Conservation (phyloP, 805 yeast species). For the Lipomyces chichibuensis region DNA sequence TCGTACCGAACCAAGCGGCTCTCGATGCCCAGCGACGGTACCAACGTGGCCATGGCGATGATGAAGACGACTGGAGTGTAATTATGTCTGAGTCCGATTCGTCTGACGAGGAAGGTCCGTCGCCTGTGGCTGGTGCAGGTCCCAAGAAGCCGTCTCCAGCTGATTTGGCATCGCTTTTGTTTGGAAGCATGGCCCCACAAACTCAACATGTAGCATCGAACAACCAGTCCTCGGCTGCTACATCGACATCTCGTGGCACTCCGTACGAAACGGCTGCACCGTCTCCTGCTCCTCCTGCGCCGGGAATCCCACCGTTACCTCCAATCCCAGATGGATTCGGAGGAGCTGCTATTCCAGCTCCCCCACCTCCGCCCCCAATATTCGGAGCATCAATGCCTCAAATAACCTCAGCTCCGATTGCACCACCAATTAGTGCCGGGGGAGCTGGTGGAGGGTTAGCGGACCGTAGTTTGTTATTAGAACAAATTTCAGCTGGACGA, state of each 20-base stretch:
- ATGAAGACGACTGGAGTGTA: conserved; percentile 45
- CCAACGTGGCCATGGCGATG: conserved; percentile 43
- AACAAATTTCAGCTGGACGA: conserved; percentile 60
- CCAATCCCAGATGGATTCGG: conserved; percentile 44
- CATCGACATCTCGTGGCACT: conserved; percentile 43
- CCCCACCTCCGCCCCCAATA: conserved; percentile 47
- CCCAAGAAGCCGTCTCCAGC: conserved; percentile 46
- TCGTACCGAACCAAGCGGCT: conserved; percentile 32
- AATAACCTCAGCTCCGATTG: conserved; percentile 47
- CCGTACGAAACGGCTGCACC: conserved; percentile 45
- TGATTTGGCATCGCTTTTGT: conserved; percentile 49
- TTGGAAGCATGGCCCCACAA: conserved; percentile 48
- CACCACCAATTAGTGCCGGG: conserved; percentile 42
- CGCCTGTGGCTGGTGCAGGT: conserved; percentile 41
- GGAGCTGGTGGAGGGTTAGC: conserved; percentile 44
- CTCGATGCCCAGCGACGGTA: conserved; percentile 42
- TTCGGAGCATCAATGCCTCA: conserved; percentile 43
- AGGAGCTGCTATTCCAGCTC: conserved; percentile 46
- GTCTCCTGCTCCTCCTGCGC: conserved; percentile 26
- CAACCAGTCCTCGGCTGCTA: conserved; percentile 34
- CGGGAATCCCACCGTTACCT: conserved; percentile 41
- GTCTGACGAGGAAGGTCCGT: conserved; percentile 42
- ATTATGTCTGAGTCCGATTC: conserved; percentile 38
- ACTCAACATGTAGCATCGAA: conserved; percentile 33
- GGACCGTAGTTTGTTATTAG: conserved; percentile 55